These are phyloP conservation scores for Alternaria alternata DNA, from an alignment of 2,329 filamentous ascomycete species.

Conservation along the genomic window DNA sequence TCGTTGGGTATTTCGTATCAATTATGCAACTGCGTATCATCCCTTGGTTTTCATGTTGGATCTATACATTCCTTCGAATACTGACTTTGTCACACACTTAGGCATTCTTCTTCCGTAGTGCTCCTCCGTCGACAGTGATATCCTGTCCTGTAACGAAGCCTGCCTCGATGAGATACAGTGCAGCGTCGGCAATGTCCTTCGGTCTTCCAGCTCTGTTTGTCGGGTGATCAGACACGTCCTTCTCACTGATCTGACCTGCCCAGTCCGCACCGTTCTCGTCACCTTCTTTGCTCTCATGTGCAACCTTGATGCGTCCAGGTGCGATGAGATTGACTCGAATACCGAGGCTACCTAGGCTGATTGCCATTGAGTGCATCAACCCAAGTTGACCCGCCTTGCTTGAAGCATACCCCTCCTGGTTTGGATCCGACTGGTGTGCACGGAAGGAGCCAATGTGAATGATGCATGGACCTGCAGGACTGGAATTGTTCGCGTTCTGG, in stretches of 20 bases:
- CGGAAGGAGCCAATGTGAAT: slow-evolving; percentile 59
- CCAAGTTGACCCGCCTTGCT: slow-evolving; percentile 63
- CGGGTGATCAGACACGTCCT: slow-evolving; percentile 55
- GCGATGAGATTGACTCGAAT: slow-evolving; percentile 60
- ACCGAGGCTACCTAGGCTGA: slow-evolving; percentile 54
- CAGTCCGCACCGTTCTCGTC: slow-evolving; percentile 54
- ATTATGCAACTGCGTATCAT: not conserved
- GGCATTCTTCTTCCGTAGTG: slow-evolving; percentile 45
- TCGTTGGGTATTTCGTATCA: not conserved
- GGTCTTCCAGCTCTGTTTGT: slow-evolving; percentile 57
- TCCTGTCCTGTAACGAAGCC: slow-evolving; percentile 52
- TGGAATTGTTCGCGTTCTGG: slow-evolving; percentile 28
- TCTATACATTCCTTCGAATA: not conserved
- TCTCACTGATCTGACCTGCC: slow-evolving; percentile 48
- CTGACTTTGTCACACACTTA: not conserved
- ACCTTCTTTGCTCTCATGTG: slow-evolving; percentile 57
- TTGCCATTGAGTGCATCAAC: slow-evolving; percentile 60
- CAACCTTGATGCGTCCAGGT: slow-evolving; percentile 57
- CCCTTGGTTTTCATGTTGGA: not conserved
- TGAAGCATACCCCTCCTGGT: slow-evolving; percentile 61
- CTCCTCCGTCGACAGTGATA: slow-evolving; percentile 50
- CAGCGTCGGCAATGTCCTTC: slow-evolving; percentile 57
- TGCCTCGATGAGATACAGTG: slow-evolving; percentile 52
- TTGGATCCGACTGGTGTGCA: slow-evolving; percentile 56
- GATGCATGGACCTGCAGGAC: slow-evolving; percentile 54